These are phyloP conservation scores for Aspergillus sp. DNA, from an alignment of 2,329 filamentous ascomycete species.

Conservation along the genomic window DNA sequence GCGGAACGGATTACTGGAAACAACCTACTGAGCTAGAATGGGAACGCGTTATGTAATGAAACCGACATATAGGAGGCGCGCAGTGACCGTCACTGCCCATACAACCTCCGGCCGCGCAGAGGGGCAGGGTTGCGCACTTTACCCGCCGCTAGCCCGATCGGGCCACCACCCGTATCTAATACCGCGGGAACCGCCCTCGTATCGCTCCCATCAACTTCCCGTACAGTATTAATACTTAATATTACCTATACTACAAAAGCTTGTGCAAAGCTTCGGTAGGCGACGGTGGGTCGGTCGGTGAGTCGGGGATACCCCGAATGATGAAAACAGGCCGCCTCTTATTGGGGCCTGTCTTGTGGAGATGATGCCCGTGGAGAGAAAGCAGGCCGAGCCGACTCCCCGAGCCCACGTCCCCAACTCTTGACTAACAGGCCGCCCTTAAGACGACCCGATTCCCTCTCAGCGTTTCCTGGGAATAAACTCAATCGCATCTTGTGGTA, in stretches of 20 bases:
- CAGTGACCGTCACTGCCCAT: neutral
- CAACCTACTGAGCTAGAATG: conserved; percentile 19
- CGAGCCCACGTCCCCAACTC: neutral
- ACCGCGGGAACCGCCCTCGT: too few relatives aligned
- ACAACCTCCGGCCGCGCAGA: neutral
- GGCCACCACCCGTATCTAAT: too few relatives aligned
- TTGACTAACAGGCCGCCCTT: neutral
- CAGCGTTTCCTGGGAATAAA: neutral
- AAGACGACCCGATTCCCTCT: too few relatives aligned
- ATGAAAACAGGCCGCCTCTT: neutral
- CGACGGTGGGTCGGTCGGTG: neutral
- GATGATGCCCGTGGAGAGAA: neutral
- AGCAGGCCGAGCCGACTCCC: neutral
- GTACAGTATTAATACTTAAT: too few relatives aligned
- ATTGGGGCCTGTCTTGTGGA: neutral
- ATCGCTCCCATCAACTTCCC: too few relatives aligned
- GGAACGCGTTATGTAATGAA: conserved; percentile 5
- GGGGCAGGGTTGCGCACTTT: too few relatives aligned
- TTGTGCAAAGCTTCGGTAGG: neutral
- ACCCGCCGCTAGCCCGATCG: too few relatives aligned
- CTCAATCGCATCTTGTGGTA: neutral
- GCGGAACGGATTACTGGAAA: conserved; percentile 23
- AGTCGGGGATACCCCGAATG: neutral
- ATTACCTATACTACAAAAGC: too few relatives aligned
- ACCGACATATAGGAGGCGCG: too few relatives aligned